Conservation (phyloP, 768 basidiomycete genomes). For the Russula brevipes region DNA sequence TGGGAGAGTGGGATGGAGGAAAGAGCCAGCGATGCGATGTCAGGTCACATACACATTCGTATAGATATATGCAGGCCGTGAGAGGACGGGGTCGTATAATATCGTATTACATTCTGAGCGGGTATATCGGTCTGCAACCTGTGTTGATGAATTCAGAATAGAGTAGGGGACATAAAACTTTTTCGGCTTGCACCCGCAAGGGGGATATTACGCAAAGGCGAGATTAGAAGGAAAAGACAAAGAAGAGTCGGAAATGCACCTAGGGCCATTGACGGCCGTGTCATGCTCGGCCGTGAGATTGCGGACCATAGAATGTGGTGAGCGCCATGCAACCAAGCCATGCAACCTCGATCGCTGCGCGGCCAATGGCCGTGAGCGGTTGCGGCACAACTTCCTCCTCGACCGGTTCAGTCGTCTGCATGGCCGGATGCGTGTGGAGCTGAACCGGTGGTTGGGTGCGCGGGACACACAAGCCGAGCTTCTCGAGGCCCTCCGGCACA, state of each 20-base stretch:
- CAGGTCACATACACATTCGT: constrained; percentile 3
- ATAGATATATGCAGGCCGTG: constrained; percentile 14
- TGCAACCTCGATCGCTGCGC: constrained; percentile 49
- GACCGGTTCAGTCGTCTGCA: constrained; percentile 38
- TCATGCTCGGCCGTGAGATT: not conserved
- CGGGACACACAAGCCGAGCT: constrained; percentile 58
- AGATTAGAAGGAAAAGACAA: not conserved
- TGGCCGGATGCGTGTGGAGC: constrained; percentile 7
- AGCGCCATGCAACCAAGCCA: constrained; percentile 53
- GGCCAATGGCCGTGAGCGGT: constrained; percentile 44
- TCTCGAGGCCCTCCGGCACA: constrained; percentile 69
- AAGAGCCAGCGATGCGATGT: not conserved
- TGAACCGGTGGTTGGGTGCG: constrained; percentile 19
- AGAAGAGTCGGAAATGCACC: too few species aligned
- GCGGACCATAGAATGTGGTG: constrained; percentile 35
- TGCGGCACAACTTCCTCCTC: constrained; percentile 42
- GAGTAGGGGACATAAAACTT: not conserved
- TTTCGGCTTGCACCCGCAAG: not conserved
- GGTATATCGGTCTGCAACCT: constrained; percentile 8
- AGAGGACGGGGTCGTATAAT: not conserved
- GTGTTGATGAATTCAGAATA: not conserved
- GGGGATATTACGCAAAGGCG: not conserved
- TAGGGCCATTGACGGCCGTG: not conserved
- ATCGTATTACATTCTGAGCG: constrained; percentile 14
- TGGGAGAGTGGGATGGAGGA: not conserved